Conservation (phyloP, 2,329 filamentous ascomycete genomes). For the Aspergillus cejpii region DNA sequence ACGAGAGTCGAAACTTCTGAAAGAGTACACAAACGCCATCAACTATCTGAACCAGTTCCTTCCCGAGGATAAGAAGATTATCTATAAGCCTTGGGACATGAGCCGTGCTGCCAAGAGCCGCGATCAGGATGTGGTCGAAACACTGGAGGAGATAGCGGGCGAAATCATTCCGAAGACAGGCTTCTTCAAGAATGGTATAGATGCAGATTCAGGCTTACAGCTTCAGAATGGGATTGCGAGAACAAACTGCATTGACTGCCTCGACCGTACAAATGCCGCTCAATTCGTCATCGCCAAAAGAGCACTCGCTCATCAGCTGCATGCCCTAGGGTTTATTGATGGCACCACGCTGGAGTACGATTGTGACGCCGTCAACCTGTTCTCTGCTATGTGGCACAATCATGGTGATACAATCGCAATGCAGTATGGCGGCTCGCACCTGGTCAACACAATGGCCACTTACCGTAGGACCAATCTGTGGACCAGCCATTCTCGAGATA, state of each 20-base stretch:
- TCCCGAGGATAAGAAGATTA: slow-evolving; percentile 73
- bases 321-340: slow-evolving; percentile 80
- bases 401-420: slow-evolving; percentile 97
- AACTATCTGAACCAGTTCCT: slow-evolving; percentile 92
- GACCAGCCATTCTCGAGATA: slow-evolving; percentile 94
- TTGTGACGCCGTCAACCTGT: slow-evolving; percentile 89
- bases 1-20: slow-evolving; percentile 81
- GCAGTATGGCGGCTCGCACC: slow-evolving; percentile 92
- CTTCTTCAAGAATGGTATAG: slow-evolving; percentile 90
- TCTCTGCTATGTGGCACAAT: slow-evolving; percentile 97
- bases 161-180: slow-evolving; percentile 78
- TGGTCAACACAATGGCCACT: slow-evolving; percentile 98
- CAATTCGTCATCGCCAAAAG: slow-evolving; percentile 97
- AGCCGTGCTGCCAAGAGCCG: slow-evolving; percentile 86
- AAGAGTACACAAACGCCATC: slow-evolving; percentile 80
- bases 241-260: slow-evolving; percentile 96
- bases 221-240: slow-evolving; percentile 89
- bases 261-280: slow-evolving; percentile 93
- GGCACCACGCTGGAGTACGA: slow-evolving; percentile 80
- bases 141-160: slow-evolving; percentile 81
- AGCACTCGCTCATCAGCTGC: slow-evolving; percentile 83
- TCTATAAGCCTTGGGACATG: slow-evolving; percentile 98
- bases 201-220: slow-evolving; percentile 55
- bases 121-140: slow-evolving; percentile 90
- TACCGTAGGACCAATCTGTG: slow-evolving; percentile 99